Conservation (phyloP, 1,139 yeast species). For the Diutina siamensis region DNA sequence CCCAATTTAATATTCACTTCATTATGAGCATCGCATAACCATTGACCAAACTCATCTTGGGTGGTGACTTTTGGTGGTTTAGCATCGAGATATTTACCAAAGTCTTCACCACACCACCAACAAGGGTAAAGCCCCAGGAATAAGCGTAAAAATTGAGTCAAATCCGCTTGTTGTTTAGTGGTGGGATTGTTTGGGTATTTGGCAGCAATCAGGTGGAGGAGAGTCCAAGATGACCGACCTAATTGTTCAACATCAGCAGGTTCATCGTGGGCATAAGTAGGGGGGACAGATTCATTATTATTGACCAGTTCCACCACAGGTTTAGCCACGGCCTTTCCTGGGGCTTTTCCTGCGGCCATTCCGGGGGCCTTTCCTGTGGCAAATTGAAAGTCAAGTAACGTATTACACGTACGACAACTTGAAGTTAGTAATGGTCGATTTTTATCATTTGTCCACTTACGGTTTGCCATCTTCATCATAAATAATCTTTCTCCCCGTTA, state of each 20-base stretch:
- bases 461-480: conserved; percentile 88
- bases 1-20: conserved; percentile 78
- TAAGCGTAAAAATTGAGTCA: conserved; percentile 55
- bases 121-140: conserved; percentile 88
- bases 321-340: conserved; percentile 7
- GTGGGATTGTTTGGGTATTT: conserved; percentile 68
- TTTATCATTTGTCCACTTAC: conserved; percentile 29
- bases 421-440: conserved; percentile 6
- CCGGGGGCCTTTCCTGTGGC: conserved; percentile 23
- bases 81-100: conserved; percentile 46
- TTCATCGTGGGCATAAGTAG: conserved; percentile 25
- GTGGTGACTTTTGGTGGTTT: conserved; percentile 57
- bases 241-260: conserved; percentile 82
- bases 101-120: conserved; percentile 87
- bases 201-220: conserved; percentile 85
- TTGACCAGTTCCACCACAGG: conserved; percentile 9
- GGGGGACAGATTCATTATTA: neutral
- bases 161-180: conserved; percentile 50
- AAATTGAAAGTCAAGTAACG: conserved; percentile 62
- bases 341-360: conserved; percentile 11
- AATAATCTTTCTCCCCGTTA: conserved; percentile 57
- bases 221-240: conserved; percentile 88
- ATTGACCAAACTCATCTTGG: conserved; percentile 72
- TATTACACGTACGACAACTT: conserved; percentile 77
- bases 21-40: conserved; percentile 96